Base-by-base conservation (phyloP, 192 early-diverging fungal species). In the Coemansia sp. region DNA sequence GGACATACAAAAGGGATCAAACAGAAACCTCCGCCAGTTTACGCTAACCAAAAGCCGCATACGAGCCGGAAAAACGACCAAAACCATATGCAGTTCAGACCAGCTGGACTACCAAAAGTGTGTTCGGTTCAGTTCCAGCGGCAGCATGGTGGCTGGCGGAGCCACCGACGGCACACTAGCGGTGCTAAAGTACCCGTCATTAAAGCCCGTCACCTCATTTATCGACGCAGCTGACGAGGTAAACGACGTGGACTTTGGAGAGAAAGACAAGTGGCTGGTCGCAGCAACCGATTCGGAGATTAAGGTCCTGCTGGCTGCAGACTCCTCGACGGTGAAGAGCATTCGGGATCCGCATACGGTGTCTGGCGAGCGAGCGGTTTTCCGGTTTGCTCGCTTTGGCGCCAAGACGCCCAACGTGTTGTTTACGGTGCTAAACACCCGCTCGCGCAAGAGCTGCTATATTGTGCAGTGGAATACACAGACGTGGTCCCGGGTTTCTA, bases 1-100 rank as follows among this genome's bases (percentile, higher is more conserved):
- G 44, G 64, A 77, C 16, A 86, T 96, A 37, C 56, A 82, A 28
- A 56, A 62, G 32, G 93, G 93, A 12, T 63, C 79, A 11, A 93
- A 93, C 73, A 55, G 81, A 40, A 93, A 93, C 71, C 89, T 87
- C 61, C 82, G 91, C 16, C 56, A 88, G 6, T 97, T 91, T 55
- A 69, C 85, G 36, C 51, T 87, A 15, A 11, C 31, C 42, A 78
- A 75, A 37, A 60, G 65, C n/a, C 21, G 23, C 9, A 54, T 71
- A 12, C 51, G 48, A n/a, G 40, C 45, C 2, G 62, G 59, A 20
- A 71, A 71, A 17, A 20, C 57, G 1, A 40, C 64, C 11, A 57
- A 48, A 49, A 58, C 69, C 15, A 60, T 78, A 2, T 59, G 61
- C 31, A 78, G 75, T 43, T 64, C 60, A 16, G 58, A 38, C 41